phyloP scores from a whole-genome alignment of 257 asterid species.

The Petunia secreta region DNA sequence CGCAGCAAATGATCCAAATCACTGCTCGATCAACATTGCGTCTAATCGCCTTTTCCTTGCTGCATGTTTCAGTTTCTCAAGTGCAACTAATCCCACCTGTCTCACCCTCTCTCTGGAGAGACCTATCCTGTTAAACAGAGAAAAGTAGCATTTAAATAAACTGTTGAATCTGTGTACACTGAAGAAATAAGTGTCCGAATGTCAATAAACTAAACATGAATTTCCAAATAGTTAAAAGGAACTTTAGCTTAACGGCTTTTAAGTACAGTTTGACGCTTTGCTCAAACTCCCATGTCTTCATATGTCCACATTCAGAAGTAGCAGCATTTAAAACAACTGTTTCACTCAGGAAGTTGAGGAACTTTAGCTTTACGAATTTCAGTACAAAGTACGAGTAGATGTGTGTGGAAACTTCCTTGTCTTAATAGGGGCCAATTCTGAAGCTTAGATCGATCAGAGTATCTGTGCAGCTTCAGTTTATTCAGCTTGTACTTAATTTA shows the following conservation, averaged over 20 bases:
- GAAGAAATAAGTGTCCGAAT: too few relatives aligned
- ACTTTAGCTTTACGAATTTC: too few relatives aligned
- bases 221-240: background rate
- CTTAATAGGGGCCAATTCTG: background rate
- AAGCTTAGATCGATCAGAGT: background rate
- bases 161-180: background rate
- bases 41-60: constrained; percentile 74
- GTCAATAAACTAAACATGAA: background rate
- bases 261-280: background rate
- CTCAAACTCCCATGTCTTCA: background rate
- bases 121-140: constrained; percentile 72
- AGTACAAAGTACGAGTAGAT: too few relatives aligned
- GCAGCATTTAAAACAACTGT: too few relatives aligned
- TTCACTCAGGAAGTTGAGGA: too few relatives aligned
- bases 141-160: background rate
- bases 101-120: constrained; percentile 95
- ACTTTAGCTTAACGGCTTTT: background rate
- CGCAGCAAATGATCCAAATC: constrained; percentile 27
- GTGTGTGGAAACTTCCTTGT: too few relatives aligned
- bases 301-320: background rate
- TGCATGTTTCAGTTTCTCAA: constrained; percentile 90
- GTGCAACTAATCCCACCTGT: constrained; percentile 95
- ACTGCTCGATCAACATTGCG: constrained; percentile 70
- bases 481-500: background rate
- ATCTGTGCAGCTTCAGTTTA: background rate